Conservation (phyloP, 805 yeast genomes). For the Hanseniaspora nectarophila region DNA sequence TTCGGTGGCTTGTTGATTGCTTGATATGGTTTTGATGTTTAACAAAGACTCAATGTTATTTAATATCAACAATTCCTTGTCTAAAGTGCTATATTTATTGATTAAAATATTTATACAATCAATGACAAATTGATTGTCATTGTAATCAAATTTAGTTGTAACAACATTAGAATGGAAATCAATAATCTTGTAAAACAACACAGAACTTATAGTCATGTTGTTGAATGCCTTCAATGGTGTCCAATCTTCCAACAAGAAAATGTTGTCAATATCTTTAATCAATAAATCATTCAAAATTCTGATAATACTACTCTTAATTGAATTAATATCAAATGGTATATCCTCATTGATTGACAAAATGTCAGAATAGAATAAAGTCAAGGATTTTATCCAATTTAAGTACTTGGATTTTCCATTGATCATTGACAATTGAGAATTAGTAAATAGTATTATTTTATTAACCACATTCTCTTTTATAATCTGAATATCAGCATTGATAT, state of each 20-base stretch:
- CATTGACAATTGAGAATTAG: background rate
- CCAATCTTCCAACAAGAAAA: constrained; percentile 7
- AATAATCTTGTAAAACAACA: constrained; percentile 3
- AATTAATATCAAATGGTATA: background rate
- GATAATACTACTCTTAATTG: background rate
- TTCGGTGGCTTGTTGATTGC: background rate
- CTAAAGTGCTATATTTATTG: background rate
- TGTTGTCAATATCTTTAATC: background rate
- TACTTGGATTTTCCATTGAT: background rate
- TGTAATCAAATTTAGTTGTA: background rate
- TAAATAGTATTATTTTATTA: background rate
- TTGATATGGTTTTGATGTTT: background rate
- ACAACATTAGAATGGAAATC: background rate
- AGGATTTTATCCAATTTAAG: constrained; percentile 5
- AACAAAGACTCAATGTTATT: constrained; percentile 5
- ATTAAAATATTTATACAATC: background rate
- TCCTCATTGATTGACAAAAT: background rate
- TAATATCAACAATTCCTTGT: background rate
- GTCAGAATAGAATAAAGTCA: constrained; percentile 1
- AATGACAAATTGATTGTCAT: background rate
- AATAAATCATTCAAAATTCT: constrained; percentile 2
- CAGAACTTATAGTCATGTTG: constrained; percentile 2
- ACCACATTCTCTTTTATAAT: background rate
- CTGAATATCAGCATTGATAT: background rate
- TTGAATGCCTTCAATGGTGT: background rate